Evolutionary conservation across 768 basidiomycete genomes (phyloP), one percentile per base, ranked within the genome.

Genomic region (Leccinum subtestaceum): DNA sequence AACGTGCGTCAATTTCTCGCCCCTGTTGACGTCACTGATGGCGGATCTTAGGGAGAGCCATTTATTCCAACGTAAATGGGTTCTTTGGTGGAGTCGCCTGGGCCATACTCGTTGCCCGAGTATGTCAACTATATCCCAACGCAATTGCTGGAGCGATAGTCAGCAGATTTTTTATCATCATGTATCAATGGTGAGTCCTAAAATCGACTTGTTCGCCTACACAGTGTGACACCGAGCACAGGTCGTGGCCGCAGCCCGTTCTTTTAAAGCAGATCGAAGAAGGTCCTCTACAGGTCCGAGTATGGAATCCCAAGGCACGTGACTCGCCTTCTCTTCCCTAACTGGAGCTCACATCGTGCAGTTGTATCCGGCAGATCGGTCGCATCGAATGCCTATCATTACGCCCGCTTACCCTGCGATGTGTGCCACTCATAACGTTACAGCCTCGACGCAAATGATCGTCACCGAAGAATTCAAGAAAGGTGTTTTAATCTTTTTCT

Each of bases 361-460:
- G 91, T 73, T 97, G 56, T 98, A 96, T 72, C 94, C 94, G 5
- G 85, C 85, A 60, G 95, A 98, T 73, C 82, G 91, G 58, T 84
- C 91, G n/a, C 97, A 99, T 75, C 84, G 93, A 64, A 98, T 98
- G 97, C 97, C 97, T 12, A 98, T 99, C 68, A 98, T 99, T 66
- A 99, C 97, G 2, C 97, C 97, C 3, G 95, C 97, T 11, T 99
- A 98, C 75, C 97, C 97, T 49, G 88, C 96, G 6, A 99, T 99
- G 96, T 98, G 96, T 73, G 86, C 96, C 25, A 99, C 97, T 17
- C 97, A 99, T 77, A 99, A 98, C 67, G 95, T 98, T 60, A 95
- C 94, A 53, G 84, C 85, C 46, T 97, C 95, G 9, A 98, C 96
- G 5, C 93, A 97, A 75, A 87, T 89, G 81, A 91, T 99, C 56